Evolutionary conservation across 495 filamentous ascomycete species (phyloP).

Genomic region (Opeltia flavorubescens): DNA sequence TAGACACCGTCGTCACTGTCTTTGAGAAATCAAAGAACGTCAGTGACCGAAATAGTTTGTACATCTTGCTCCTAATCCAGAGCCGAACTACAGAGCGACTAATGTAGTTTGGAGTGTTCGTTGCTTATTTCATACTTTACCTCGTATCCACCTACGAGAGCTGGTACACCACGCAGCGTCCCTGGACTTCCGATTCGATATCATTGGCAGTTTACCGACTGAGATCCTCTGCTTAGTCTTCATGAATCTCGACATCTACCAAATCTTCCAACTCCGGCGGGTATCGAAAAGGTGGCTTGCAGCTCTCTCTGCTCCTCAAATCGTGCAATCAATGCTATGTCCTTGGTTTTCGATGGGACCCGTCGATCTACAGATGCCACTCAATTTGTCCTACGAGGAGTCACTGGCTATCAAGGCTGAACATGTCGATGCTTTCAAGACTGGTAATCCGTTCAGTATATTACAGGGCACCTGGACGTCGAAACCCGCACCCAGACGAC

Average conservation of each 20-base stretch:
- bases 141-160: background rate
- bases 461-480: background rate
- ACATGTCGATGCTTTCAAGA: conserved; percentile 7
- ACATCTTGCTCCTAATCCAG: too few species aligned
- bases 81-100: background rate
- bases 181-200: conserved; percentile 1
- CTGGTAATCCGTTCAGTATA: conserved; percentile 7
- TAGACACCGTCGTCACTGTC: too few species aligned
- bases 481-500: background rate
- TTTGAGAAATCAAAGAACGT: too few species aligned
- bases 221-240: conserved; percentile 5
- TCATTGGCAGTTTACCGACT: conserved; percentile 8
- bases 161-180: background rate
- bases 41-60: too few species aligned
- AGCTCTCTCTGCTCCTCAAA: background rate
- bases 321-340: background rate
- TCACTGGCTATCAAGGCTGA: background rate
- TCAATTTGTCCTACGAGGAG: background rate
- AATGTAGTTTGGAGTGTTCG: background rate
- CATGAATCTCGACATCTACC: conserved; percentile 6
- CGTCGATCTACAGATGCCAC: background rate
- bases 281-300: conserved; percentile 8
- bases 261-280: conserved; percentile 5
- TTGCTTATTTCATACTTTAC: background rate
- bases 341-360: background rate